Conservation (phyloP, 2,329 filamentous ascomycete genomes). For the Furcasterigmium furcatum region DNA sequence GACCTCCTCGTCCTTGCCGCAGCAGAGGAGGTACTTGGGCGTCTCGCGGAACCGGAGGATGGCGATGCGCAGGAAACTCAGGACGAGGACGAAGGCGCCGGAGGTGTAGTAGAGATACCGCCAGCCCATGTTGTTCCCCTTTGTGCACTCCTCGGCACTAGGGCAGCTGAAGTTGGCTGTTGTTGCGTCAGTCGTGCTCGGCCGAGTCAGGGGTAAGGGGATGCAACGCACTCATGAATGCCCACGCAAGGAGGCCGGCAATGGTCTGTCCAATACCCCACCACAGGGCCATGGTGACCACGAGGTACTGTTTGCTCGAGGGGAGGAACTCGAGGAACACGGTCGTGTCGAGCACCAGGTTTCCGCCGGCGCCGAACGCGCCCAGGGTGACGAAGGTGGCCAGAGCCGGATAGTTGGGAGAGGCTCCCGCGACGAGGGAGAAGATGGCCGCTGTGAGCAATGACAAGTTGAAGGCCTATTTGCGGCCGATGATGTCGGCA, state of each 20-base stretch:
- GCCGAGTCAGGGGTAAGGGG: slow-evolving; percentile 20
- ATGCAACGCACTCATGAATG: slow-evolving; percentile 23
- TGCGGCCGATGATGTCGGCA: slow-evolving; percentile 65
- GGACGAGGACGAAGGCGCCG: slow-evolving; percentile 36
- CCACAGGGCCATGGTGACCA: slow-evolving; percentile 57
- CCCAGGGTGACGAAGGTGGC: slow-evolving; percentile 61
- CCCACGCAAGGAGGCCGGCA: slow-evolving; percentile 43
- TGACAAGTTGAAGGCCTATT: slow-evolving; percentile 66
- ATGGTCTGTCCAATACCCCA: slow-evolving; percentile 42
- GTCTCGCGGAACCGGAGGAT: slow-evolving; percentile 45
- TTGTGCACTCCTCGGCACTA: slow-evolving; percentile 28
- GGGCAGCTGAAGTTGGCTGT: slow-evolving; percentile 35
- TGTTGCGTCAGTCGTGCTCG: too few relatives aligned
- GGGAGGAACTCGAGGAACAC: slow-evolving; percentile 44
- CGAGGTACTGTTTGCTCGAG: slow-evolving; percentile 58
- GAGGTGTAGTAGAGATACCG: slow-evolving; percentile 42
- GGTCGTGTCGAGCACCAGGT: slow-evolving; percentile 60
- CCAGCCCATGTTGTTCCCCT: slow-evolving; percentile 46
- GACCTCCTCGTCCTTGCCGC: slow-evolving; percentile 41
- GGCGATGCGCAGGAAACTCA: slow-evolving; percentile 41
- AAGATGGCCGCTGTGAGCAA: slow-evolving; percentile 58
- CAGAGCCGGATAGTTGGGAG: slow-evolving; percentile 63
- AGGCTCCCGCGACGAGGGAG: slow-evolving; percentile 60
- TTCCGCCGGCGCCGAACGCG: slow-evolving; percentile 64
- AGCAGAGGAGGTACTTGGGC: slow-evolving; percentile 41